These are phyloP conservation scores for Raffaelea albimanens DNA, from an alignment of 2,329 filamentous ascomycete species.

Conservation along the genomic window DNA sequence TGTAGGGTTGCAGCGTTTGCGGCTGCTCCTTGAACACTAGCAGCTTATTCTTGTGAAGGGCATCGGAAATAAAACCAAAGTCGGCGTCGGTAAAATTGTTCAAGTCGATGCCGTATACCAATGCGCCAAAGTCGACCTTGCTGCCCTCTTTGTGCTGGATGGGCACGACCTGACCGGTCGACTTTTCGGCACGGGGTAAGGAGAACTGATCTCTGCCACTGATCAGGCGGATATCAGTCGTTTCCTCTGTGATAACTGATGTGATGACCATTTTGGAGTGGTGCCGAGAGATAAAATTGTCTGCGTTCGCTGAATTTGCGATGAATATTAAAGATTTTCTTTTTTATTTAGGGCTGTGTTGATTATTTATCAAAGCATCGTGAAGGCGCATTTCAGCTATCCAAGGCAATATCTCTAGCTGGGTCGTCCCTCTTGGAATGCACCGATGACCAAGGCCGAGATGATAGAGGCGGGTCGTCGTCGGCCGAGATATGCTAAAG, in stretches of 20 bases:
- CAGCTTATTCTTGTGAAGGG: conserved; percentile 24
- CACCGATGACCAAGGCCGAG: too few species aligned
- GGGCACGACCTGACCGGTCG: conserved; percentile 15
- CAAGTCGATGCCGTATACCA: conserved; percentile 25
- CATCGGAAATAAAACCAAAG: conserved; percentile 22
- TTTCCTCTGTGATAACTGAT: conserved; percentile 14
- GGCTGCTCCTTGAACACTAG: conserved; percentile 28
- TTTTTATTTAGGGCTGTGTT: too few species aligned
- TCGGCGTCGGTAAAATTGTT: conserved; percentile 24
- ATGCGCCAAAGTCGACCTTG: conserved; percentile 25
- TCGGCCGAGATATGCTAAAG: too few species aligned
- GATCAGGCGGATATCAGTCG: conserved; percentile 10
- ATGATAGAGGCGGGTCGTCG: too few species aligned
- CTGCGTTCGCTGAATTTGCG: too few species aligned
- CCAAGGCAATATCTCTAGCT: too few species aligned
- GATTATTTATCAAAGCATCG: too few species aligned
- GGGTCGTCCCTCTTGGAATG: too few species aligned
- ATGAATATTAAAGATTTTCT: too few species aligned
- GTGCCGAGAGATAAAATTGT: too few species aligned
- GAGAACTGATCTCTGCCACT: conserved; percentile 12
- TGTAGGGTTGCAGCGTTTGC: conserved; percentile 24
- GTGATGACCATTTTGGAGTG: conserved; percentile 16
- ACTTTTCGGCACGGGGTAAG: conserved; percentile 18
- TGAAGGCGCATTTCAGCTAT: too few species aligned
- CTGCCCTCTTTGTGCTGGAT: conserved; percentile 17